phyloP scores from a whole-genome alignment of 139 green algal species.

The Volvox reticuliferus region DNA sequence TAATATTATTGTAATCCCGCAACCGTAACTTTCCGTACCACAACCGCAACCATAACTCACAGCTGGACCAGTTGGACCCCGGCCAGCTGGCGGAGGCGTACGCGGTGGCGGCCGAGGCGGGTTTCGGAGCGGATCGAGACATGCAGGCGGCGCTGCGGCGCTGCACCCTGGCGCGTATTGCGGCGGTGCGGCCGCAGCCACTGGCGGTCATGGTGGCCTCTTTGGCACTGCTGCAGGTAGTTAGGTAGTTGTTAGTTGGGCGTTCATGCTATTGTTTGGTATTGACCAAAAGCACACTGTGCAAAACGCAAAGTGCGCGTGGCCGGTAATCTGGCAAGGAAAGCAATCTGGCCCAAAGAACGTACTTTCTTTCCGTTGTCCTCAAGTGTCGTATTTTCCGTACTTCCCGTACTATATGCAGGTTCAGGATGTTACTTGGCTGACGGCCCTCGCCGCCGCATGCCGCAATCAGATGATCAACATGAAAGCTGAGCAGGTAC shows the following conservation, averaged over 20 bases:
- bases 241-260: neutral
- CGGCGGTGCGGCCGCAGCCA: neutral
- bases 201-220: constrained; percentile 43
- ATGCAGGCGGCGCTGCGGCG: constrained; percentile 4
- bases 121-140: neutral
- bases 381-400: too few species aligned
- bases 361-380: too few species aligned
- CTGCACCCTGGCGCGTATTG: neutral
- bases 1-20: too few species aligned
- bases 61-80: constrained; percentile 21
- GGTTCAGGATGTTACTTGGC: constrained; percentile 32
- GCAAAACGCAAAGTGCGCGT: too few species aligned
- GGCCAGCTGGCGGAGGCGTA: constrained; percentile 25
- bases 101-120: neutral
- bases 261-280: too few species aligned
- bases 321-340: too few species aligned
- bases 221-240: constrained; percentile 24
- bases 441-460: constrained; percentile 3
- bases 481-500: constrained; percentile 16
- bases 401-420: neutral
- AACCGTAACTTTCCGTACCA: neutral
- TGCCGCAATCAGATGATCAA: constrained; percentile 45
- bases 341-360: too few species aligned
- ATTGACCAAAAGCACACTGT: too few species aligned
- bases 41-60: neutral